Evolutionary conservation across 2,329 filamentous ascomycete genomes (phyloP).

Genomic region (Macrophomina tecta): DNA sequence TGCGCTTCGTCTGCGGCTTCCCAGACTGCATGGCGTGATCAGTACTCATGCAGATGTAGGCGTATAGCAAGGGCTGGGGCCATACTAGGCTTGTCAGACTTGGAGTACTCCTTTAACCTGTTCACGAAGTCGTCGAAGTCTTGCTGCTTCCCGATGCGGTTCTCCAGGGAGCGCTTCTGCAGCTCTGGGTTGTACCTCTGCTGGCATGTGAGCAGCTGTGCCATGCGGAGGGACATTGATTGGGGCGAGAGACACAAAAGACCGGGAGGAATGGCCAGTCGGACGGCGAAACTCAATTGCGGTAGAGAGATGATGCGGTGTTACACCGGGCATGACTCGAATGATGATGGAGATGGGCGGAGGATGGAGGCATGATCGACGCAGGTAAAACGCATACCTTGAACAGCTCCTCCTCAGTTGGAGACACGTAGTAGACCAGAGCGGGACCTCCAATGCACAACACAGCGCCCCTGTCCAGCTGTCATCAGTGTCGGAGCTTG

Average conservation of each 20-base stretch:
- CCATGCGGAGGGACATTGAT: neutral
- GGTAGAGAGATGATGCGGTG: neutral
- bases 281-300: neutral
- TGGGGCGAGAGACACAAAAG: constrained; percentile 1
- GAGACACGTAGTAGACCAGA: constrained; percentile 78
- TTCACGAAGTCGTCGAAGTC: constrained; percentile 90
- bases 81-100: constrained; percentile 89
- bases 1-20: constrained; percentile 30
- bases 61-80: constrained; percentile 30
- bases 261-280: neutral
- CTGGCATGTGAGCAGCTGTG: neutral
- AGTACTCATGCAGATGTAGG: neutral
- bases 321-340: neutral
- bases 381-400: constrained; percentile 49
- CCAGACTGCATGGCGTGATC: constrained; percentile 27
- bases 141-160: constrained; percentile 74
- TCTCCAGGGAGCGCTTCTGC: constrained; percentile 85
- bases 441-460: constrained; percentile 85
- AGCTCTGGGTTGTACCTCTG: constrained; percentile 91
- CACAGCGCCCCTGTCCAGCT: constrained; percentile 65
- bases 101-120: constrained; percentile 85
- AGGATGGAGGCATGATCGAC: constrained; percentile 9
- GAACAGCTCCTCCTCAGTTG: constrained; percentile 91
- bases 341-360: neutral
- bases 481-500: constrained; percentile 16